Conservation (phyloP, 345 rosid species). For the Carallia brachiata region DNA sequence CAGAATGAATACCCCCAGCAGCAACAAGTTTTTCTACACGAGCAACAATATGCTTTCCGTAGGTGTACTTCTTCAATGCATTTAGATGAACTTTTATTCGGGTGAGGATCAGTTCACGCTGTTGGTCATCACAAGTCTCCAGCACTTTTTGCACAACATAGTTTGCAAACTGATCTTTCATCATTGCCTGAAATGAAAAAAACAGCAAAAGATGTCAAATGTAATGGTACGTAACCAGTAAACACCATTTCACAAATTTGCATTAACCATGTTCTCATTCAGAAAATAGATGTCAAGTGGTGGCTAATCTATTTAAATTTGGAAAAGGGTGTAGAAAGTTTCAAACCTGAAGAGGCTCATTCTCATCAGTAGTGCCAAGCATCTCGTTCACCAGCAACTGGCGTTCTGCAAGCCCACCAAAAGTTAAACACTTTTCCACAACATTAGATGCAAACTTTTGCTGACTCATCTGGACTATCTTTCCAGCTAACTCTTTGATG, state of each 20-base stretch:
- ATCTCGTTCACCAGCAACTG: conserved; percentile 82
- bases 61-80: conserved; percentile 82
- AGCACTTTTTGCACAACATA: conserved; percentile 87
- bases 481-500: conserved; percentile 72
- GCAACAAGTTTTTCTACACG: conserved; percentile 89
- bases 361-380: conserved; percentile 93
- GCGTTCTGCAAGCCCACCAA: conserved; percentile 72
- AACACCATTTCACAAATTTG: not conserved
- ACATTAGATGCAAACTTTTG: conserved; percentile 98
- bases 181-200: conserved; percentile 55
- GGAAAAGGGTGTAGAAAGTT: not conserved
- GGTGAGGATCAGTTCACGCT: conserved; percentile 63
- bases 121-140: conserved; percentile 77
- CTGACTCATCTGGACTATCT: conserved; percentile 95
- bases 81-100: conserved; percentile 73
- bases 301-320: not conserved
- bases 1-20: conserved; percentile 59
- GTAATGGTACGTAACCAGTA: not conserved
- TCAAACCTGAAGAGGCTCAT: conserved; percentile 96
- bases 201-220: not conserved
- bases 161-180: conserved; percentile 90
- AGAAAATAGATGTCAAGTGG: not conserved
- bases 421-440: conserved; percentile 83
- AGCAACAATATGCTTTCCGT: conserved; percentile 81
- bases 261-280: not conserved